Evolutionary conservation across 140 eudicot genomes (phyloP).

Genomic region (Eryngium alpinum): DNA sequence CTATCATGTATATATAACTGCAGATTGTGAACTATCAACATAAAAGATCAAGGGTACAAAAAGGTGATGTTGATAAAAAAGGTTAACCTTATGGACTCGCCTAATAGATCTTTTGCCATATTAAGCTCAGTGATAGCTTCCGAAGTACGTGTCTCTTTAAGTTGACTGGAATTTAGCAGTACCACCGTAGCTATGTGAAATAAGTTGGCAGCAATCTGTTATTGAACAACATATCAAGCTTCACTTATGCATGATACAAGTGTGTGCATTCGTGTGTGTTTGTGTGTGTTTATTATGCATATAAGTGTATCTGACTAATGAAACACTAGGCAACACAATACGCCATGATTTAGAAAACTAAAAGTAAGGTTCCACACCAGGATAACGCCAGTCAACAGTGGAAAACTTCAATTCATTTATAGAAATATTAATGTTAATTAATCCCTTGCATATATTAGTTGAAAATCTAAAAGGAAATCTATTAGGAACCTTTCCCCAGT

Average conservation of each 20-base stretch:
- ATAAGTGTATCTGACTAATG: not conserved
- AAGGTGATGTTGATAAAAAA: not conserved
- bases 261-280: not conserved
- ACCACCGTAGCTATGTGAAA: conserved; percentile 64
- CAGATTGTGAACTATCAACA: not conserved
- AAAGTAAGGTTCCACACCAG: not conserved
- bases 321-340: not conserved
- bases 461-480: no score
- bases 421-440: no score
- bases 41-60: not conserved
- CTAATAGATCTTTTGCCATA: conserved; percentile 48
- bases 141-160: conserved; percentile 29
- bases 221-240: conserved; percentile 8
- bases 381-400: not conserved
- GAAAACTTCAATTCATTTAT: not conserved
- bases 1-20: conserved; percentile 26
- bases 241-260: not conserved
- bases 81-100: conserved; percentile 50
- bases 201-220: conserved; percentile 72
- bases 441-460: no score
- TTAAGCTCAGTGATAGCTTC: conserved; percentile 52
- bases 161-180: conserved; percentile 36
- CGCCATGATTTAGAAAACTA: no score
- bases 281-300: not conserved
- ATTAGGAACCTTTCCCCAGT: no score